A percentile compares a stretch with the other conserved stretches of the same genome.
Evolutionary conservation across 2,329 filamentous ascomycete species (phyloP).

Genomic region (Monosporascus sp.): DNA sequence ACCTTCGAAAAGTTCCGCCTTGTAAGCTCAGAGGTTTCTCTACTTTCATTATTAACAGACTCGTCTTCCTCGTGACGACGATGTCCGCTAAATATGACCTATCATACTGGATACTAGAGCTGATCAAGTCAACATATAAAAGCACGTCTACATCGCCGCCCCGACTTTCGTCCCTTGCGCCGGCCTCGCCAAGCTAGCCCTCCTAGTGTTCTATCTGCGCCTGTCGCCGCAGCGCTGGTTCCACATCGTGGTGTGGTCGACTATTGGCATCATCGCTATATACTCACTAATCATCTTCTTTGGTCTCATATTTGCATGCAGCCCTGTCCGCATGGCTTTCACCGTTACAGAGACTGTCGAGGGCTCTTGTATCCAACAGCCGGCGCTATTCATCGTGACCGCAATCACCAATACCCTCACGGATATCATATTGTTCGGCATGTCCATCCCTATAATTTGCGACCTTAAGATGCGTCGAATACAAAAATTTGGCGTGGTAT

Average conservation of each 20-base stretch:
- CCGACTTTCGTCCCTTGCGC: constrained; percentile 14
- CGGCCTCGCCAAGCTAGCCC: constrained; percentile 20
- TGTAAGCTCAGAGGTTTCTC: neutral
- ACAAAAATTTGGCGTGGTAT: constrained; percentile 32
- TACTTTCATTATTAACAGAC: neutral
- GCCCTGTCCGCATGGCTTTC: constrained; percentile 16
- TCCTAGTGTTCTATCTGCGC: constrained; percentile 18
- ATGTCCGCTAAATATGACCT: neutral
- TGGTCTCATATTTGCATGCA: constrained; percentile 17
- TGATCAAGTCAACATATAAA: neutral
- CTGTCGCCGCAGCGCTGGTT: constrained; percentile 17
- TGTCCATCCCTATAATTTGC: constrained; percentile 34
- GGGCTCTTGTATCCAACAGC: constrained; percentile 31
- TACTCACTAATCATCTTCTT: neutral
- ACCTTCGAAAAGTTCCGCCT: neutral
- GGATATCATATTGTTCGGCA: constrained; percentile 32
- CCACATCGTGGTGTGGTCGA: constrained; percentile 8
- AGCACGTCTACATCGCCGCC: constrained; percentile 4
- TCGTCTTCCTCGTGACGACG: too few species aligned
- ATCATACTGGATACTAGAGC: neutral
- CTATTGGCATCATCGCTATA: constrained; percentile 11
- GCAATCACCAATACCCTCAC: constrained; percentile 35
- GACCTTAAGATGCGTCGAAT: constrained; percentile 32
- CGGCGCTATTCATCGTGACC: constrained; percentile 36
- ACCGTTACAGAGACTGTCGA: constrained; percentile 12